phyloP scores from a whole-genome alignment of 2,329 filamentous ascomycete genomes.

The Plenodomus tracheiphilus region DNA sequence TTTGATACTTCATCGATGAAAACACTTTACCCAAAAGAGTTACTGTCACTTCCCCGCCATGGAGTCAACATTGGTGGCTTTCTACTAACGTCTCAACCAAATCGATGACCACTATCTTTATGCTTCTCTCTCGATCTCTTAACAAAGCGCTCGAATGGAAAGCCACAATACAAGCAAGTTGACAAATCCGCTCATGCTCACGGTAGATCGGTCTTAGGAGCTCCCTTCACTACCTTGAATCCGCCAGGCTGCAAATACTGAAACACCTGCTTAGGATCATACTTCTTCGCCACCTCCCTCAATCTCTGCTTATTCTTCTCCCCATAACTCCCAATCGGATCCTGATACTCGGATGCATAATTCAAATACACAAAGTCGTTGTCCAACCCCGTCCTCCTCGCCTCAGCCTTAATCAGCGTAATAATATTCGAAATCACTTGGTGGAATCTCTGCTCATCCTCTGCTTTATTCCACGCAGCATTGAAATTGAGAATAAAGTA shows the following conservation, averaged over 20 bases:
- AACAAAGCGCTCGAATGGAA: too few relatives aligned
- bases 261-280: constrained; percentile 47
- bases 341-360: constrained; percentile 40
- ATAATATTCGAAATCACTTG: constrained; percentile 9
- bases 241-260: constrained; percentile 46
- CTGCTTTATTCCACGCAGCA: constrained; percentile 8
- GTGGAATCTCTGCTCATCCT: constrained; percentile 14
- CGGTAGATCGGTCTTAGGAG: neutral
- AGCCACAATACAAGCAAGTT: too few relatives aligned
- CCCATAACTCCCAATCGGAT: constrained; percentile 48
- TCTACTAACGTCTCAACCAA: too few relatives aligned
- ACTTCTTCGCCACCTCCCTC: constrained; percentile 36
- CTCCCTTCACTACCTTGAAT: constrained; percentile 39
- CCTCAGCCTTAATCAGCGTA: constrained; percentile 7
- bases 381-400: constrained; percentile 6
- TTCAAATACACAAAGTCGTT: constrained; percentile 19
- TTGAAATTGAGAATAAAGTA: constrained; percentile 19
- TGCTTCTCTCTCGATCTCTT: too few relatives aligned
- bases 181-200: too few relatives aligned
- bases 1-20: too few relatives aligned
- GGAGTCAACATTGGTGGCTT: too few relatives aligned
- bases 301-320: constrained; percentile 25
- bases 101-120: too few relatives aligned
- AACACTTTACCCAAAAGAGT: too few relatives aligned
- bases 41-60: too few relatives aligned